These are phyloP conservation scores for Trypanosomatidae sp. DNA, from an alignment of 208 protist genomes.

Conservation along the genomic window DNA sequence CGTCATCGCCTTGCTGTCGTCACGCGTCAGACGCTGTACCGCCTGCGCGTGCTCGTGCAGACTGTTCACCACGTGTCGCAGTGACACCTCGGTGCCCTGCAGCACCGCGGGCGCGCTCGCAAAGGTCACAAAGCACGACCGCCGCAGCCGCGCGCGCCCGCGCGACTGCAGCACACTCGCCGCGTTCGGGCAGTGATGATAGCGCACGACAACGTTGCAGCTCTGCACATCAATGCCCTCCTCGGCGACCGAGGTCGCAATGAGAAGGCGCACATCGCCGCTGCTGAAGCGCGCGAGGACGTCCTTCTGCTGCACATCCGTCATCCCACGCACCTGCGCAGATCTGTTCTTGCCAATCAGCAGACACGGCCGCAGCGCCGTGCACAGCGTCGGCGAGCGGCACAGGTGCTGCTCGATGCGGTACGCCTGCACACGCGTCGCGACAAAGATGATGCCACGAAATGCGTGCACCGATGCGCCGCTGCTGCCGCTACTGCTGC, in stretches of 20 bases:
- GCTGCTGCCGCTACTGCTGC: no score
- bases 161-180: conserved; percentile 48
- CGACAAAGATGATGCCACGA: no score
- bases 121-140: conserved; percentile 32
- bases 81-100: no score
- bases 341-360: conserved; percentile 1
- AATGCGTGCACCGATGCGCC: no score
- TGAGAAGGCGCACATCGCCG: conserved; percentile 26
- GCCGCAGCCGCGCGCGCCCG: conserved; percentile 25
- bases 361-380: conserved; percentile 1
- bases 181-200: conserved; percentile 17
- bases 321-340: conserved; percentile 11
- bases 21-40: no score
- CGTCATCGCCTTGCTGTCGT: no score
- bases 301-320: conserved; percentile 11
- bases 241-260: conserved; percentile 60
- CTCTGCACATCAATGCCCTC: conserved; percentile 55
- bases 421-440: no score
- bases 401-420: neutral
- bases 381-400: neutral
- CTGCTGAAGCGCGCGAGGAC: conserved; percentile 18
- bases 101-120: conserved; percentile 2
- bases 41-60: no score
- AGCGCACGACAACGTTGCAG: conserved; percentile 58
- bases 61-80: no score